phyloP scores from a whole-genome alignment of 148 eudicot species.

The Rhododendron molle region DNA sequence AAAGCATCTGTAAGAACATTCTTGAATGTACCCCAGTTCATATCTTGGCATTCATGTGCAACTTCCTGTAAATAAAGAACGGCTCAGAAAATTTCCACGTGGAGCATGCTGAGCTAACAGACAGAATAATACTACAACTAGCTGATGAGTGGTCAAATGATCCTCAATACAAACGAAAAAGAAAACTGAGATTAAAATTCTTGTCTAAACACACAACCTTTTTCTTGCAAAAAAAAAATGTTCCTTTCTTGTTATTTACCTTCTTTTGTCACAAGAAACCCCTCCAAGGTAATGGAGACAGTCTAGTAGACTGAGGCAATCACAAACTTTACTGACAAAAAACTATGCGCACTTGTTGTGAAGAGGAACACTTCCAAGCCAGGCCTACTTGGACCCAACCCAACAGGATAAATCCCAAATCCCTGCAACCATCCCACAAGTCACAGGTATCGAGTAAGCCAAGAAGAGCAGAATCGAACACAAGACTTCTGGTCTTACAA shows the following conservation, averaged over 20 bases:
- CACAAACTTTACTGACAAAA: background rate
- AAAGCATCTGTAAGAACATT: slow-evolving; percentile 72
- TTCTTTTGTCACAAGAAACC: background rate
- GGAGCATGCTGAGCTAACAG: background rate
- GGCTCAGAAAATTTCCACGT: background rate
- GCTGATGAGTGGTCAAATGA: background rate
- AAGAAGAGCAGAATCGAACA: background rate
- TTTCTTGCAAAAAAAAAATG: background rate
- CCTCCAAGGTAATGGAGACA: background rate
- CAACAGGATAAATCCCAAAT: background rate
- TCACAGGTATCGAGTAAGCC: background rate
- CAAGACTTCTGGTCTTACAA: background rate
- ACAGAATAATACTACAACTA: background rate
- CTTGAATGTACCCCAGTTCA: slow-evolving; percentile 96
- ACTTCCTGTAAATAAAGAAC: slow-evolving; percentile 59
- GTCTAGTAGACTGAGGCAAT: background rate
- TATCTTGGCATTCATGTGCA: slow-evolving; percentile 71
- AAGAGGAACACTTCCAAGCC: background rate
- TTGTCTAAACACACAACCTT: background rate
- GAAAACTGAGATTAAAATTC: background rate
- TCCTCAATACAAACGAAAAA: background rate
- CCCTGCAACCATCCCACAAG: background rate
- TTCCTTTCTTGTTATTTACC: background rate
- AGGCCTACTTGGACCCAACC: background rate
- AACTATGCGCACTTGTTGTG: background rate